Conservation (phyloP, 495 filamentous ascomycete species). For the Daldinia grandis region DNA sequence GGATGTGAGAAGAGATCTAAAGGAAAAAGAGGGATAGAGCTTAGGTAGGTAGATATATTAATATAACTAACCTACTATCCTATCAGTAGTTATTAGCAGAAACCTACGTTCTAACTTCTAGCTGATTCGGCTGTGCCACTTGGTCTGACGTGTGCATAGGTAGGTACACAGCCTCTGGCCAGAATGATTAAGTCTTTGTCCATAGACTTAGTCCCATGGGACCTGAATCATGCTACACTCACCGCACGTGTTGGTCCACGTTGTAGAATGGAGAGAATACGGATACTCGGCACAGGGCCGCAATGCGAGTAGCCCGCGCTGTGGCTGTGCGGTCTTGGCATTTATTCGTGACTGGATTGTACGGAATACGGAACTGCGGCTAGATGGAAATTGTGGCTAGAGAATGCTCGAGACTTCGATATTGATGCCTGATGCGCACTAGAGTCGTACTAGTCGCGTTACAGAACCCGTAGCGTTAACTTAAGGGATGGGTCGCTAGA, state of each 20-base stretch:
- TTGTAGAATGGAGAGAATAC: conserved; percentile 13
- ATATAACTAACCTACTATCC: background rate
- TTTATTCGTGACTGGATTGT: background rate
- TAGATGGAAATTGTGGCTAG: conserved; percentile 3
- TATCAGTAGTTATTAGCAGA: background rate
- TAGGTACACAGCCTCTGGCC: background rate
- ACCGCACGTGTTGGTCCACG: background rate
- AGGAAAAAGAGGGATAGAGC: background rate
- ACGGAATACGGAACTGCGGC: background rate
- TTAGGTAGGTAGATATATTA: conserved; percentile 9
- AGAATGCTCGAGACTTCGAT: background rate
- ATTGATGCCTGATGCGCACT: conserved; percentile 1
- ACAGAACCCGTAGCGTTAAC: background rate
- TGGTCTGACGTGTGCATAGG: conserved; percentile 28
- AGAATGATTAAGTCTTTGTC: background rate
- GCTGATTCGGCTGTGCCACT: conserved; percentile 5
- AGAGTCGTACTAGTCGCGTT: background rate
- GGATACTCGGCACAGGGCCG: conserved; percentile 16
- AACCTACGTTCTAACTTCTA: background rate
- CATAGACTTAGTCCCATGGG: conserved; percentile 11
- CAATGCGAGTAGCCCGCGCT: background rate
- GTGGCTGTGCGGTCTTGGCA: conserved; percentile 8
- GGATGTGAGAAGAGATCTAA: background rate
- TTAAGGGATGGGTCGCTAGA: background rate
- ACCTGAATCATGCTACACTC: conserved; percentile 1